Base-by-base conservation (phyloP, 2,329 filamentous ascomycete species). In the Xylaria hypoxylon region DNA sequence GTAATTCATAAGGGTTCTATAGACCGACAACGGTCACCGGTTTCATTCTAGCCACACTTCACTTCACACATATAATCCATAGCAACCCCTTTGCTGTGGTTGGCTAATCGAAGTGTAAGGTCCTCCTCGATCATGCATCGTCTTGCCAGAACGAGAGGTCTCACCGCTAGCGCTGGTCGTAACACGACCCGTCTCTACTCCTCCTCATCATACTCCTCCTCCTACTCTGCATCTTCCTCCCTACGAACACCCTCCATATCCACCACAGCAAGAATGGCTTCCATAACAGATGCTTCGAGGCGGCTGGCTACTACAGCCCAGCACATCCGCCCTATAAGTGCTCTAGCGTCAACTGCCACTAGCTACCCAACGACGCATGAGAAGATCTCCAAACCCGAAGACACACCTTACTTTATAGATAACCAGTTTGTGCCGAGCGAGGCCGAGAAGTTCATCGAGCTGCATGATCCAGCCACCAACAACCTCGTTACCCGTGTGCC, bases 401-500 rank as follows among this genome's bases (percentile, higher is more conserved):
- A 94, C 77, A 95, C 92, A 15, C 90, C 89, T 31, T 94, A 92
- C 83, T 96, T 96, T 79, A 78, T 96, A 72, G 87, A 96, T 84
- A 96, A 96, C 82, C 82, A 91, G 78, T 94, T 95, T 77, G 82
- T 90, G 61, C 80, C 85, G 56, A 94, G 92, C 19, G 80, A 85
- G 74, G 84, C 92, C 31, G 85, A 88, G 67, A 83, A 90, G 81
- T 93, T 89, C 85, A 93, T 95, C 78, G 91, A 94, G 75, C 83
- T 96, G 70, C 84, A 92, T 80, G 92, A 96, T 80, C 92, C 92
- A 22, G 92, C 92, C 55, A 95, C 92, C 74, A 95, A 94, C 83
- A 92, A 94, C 80, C 86, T 95, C 71, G 89, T 96, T 68, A 95
- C 92, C 15, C 88, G 92, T 57, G 92, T 95, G 31, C 92, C 92